Percentiles rank a stretch among this genome's conserved stretches.
phyloP scores from a whole-genome alignment of 228 moss, liverwort and hornwort genomes.

The Sphagnum magellanicum region DNA sequence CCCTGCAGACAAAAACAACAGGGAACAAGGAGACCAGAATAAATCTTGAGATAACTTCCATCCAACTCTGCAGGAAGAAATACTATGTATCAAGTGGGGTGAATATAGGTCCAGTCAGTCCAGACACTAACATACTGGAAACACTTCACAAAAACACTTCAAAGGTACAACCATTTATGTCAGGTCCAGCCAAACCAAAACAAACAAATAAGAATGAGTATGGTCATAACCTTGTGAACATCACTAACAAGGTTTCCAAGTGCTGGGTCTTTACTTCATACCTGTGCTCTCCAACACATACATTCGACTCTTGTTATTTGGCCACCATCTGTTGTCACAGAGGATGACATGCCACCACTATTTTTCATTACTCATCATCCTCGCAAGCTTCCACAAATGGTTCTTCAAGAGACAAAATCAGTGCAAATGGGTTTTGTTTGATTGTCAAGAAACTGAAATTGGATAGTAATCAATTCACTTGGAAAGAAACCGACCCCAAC shows the following conservation, averaged over 20 bases:
- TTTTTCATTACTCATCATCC: no score
- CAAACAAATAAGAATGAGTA: background rate
- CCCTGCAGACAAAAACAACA: constrained; percentile 25
- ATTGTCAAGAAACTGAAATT: no score
- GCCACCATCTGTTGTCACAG: constrained; percentile 55
- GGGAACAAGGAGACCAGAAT: no score
- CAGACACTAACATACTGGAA: background rate
- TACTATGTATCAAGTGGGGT: no score
- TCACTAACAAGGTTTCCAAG: background rate
- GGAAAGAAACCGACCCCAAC: no score
- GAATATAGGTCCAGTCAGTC: background rate
- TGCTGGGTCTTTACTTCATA: background rate
- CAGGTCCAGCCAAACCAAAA: background rate
- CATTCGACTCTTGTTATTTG: constrained; percentile 91
- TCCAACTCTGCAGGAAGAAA: no score
- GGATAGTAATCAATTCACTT: no score
- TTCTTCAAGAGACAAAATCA: no score
- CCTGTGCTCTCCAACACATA: constrained; percentile 80
- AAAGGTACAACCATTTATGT: background rate
- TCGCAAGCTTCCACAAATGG: background rate
- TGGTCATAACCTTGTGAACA: no score
- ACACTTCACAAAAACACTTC: background rate
- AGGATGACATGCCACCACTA: no score
- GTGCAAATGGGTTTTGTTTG: no score
- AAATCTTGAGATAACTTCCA: no score